Evolutionary conservation across 140 eudicot genomes (phyloP).

Genomic region (Senecio squalidus): DNA sequence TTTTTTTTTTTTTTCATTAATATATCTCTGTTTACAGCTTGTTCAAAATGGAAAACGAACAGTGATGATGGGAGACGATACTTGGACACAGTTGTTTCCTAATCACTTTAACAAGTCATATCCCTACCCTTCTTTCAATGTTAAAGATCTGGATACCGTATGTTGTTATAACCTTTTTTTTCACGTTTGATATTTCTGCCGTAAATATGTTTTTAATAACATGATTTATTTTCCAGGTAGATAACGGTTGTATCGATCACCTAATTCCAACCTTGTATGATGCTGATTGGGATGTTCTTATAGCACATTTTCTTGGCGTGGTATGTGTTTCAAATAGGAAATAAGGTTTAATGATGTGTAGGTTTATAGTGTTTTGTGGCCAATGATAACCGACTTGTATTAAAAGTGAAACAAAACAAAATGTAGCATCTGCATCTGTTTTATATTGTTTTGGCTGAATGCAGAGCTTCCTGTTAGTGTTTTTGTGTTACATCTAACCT

Average conservation of each 20-base stretch:
- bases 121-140: conserved; percentile 96
- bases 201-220: neutral
- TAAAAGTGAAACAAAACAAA: no score
- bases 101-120: conserved; percentile 70
- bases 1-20: neutral
- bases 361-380: conserved; percentile 1
- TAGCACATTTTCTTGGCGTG: conserved; percentile 99
- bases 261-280: conserved; percentile 66
- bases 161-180: conserved; percentile 1
- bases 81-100: conserved; percentile 95
- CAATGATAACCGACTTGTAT: no score
- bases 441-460: neutral
- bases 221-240: conserved; percentile 54
- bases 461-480: neutral
- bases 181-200: neutral
- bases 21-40: conserved; percentile 39
- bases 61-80: conserved; percentile 99
- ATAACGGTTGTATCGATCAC: conserved; percentile 79
- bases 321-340: conserved; percentile 41
- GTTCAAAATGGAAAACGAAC: conserved; percentile 86
- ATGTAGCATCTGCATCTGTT: no score
- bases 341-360: conserved; percentile 25
- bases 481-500: neutral
- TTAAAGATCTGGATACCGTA: conserved; percentile 93
- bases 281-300: conserved; percentile 92